These are phyloP conservation scores for Clavispora santaluciae DNA, from an alignment of 805 yeast genomes.

Conservation along the genomic window DNA sequence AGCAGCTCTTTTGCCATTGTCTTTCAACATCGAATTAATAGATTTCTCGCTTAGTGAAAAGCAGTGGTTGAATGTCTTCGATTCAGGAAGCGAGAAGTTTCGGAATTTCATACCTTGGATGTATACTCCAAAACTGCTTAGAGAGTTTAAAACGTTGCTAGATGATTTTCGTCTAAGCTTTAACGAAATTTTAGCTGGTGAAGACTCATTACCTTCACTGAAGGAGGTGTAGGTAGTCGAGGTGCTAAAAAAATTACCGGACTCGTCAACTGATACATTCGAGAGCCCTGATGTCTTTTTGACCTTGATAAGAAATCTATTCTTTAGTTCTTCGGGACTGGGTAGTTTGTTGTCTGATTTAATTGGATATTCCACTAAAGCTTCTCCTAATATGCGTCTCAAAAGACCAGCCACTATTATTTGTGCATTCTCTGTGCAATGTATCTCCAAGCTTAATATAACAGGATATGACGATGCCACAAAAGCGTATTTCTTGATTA, in stretches of 20 bases:
- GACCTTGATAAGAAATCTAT: conserved; percentile 71
- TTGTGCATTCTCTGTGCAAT: conserved; percentile 71
- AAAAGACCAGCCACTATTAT: conserved; percentile 49
- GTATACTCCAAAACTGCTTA: conserved; percentile 65
- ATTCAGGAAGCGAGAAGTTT: conserved; percentile 81
- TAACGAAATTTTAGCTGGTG: conserved; percentile 14
- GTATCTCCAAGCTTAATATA: conserved; percentile 78
- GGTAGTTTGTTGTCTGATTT: conserved; percentile 39
- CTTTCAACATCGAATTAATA: conserved; percentile 58
- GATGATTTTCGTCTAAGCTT: conserved; percentile 20
- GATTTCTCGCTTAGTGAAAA: conserved; percentile 82
- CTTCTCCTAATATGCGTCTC: conserved; percentile 53
- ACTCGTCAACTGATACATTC: conserved; percentile 17
- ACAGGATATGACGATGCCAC: conserved; percentile 83
- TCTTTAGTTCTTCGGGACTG: conserved; percentile 67
- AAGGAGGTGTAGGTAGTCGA: conserved; percentile 39
- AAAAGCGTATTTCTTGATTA: conserved; percentile 82
- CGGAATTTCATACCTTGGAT: conserved; percentile 71
- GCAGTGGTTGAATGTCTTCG: conserved; percentile 74
- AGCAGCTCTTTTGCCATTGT: conserved; percentile 48
- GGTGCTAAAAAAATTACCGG: conserved; percentile 18
- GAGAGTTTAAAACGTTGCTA: conserved; percentile 30
- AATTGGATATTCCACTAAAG: conserved; percentile 42
- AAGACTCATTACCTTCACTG: conserved; percentile 33
- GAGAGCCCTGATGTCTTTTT: conserved; percentile 45